Base-by-base conservation (phyloP, 106 monocot species). In the Alisma plantagoaquatica region DNA sequence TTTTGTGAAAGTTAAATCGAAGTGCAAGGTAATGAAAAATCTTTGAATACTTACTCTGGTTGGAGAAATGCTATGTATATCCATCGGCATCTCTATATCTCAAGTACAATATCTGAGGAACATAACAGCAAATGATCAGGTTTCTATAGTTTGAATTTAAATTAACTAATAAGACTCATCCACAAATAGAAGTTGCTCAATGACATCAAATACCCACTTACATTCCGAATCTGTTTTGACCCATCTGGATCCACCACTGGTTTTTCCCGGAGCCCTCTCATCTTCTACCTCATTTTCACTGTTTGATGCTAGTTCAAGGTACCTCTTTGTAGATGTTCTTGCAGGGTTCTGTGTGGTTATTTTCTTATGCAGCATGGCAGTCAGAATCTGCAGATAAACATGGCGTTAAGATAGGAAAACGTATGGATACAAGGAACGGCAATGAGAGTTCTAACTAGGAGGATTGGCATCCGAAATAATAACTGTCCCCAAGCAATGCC, bases 211-310 rank as follows among this genome's bases (percentile, higher is more conserved):
- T 29, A 33, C 29, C 17, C 43, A 60, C 86, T 81, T 71, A 87
- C 86, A 87, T 33, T 87, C 86, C 10, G 86, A 87, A 75, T 87
- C 86, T 15, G 81, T 87, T 31, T 71, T 87, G 25, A 87, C 77
- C 86, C 86, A 87, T 68, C 68, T 77, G 45, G 66, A 58, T 41
- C 51, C 22, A 17, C 69, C 63, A 14, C 69, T 67, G 31, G 38
- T 58, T 56, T 48, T 70, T 46, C 68, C 70, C 30, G 63, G 26
- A 48, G 32, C 61, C 24, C 46, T 38, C 31, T 63, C 38, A 1
- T 79, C 61, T 4, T 46, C 31, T 10, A 25, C 18, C 9, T 19
- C 27, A 22, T 22, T 57, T 47, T 56, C 66, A 27, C 64, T 72
- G 33, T 33, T 29, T 0, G 46, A 46, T 51, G 67, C 74, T 19